phyloP scores from a whole-genome alignment of 305 asterid species.

The Striga hermonthica region DNA sequence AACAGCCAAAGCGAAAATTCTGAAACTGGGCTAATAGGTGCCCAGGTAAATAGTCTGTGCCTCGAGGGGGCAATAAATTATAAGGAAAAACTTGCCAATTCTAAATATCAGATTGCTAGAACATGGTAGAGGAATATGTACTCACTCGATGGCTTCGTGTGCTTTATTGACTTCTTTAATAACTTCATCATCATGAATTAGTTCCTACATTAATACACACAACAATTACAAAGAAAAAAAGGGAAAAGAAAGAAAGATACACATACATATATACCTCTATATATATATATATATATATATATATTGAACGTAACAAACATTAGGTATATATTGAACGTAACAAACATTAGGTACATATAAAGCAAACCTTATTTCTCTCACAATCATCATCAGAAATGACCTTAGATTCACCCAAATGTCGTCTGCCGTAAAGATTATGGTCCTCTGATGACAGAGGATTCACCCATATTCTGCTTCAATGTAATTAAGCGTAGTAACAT shows the following conservation, averaged over 20 bases:
- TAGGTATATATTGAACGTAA: constrained; percentile 1
- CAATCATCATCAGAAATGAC: constrained; percentile 43
- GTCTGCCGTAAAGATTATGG: constrained; percentile 30
- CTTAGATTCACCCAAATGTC: constrained; percentile 33
- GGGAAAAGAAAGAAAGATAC: background rate
- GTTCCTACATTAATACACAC: constrained; percentile 26
- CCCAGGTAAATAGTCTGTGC: too few species aligned
- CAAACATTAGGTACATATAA: constrained; percentile 4
- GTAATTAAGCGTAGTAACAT: too few species aligned
- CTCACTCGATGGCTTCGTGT: constrained; percentile 64
- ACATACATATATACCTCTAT: too few species aligned
- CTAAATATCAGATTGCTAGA: background rate
- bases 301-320: constrained; percentile 5
- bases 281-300: too few species aligned
- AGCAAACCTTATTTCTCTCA: constrained; percentile 34
- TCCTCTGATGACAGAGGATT: constrained; percentile 37
- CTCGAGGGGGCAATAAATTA: too few species aligned
- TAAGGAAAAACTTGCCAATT: too few species aligned
- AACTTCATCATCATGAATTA: constrained; percentile 47
- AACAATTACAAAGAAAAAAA: background rate
- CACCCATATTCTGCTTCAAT: constrained; percentile 29
- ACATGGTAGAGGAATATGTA: background rate
- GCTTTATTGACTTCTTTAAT: constrained; percentile 49
- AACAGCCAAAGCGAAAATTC: too few species aligned
- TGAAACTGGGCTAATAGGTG: too few species aligned